Conservation (phyloP, 1,284 basidiomycete genomes). For the Cystobasidiaceae sp. region DNA sequence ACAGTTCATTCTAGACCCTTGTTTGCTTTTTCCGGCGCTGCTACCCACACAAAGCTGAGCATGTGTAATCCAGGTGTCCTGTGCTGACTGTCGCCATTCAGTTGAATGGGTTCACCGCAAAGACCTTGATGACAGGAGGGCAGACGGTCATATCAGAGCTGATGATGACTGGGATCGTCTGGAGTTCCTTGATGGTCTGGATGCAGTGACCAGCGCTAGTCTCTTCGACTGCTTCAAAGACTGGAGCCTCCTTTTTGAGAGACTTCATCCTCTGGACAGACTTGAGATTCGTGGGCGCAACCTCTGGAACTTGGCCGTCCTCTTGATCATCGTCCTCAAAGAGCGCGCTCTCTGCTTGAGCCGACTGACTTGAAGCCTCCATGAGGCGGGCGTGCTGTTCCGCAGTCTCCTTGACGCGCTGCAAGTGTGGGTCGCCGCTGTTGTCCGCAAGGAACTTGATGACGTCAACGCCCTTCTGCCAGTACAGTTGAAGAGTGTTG, state of each 20-base stretch:
- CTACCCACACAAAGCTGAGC: too few relatives aligned
- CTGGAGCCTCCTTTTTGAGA: slow-evolving; percentile 57
- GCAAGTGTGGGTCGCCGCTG: slow-evolving; percentile 58
- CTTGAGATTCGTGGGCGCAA: not conserved
- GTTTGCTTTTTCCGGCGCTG: too few relatives aligned
- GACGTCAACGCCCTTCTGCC: slow-evolving; percentile 60
- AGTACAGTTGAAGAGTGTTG: slow-evolving; percentile 79
- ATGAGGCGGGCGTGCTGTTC: slow-evolving; percentile 88
- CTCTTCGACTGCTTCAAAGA: slow-evolving; percentile 72
- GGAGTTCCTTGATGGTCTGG: slow-evolving; percentile 76
- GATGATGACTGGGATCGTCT: slow-evolving; percentile 75
- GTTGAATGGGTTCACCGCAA: slow-evolving; percentile 25
- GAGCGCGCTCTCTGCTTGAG: slow-evolving; percentile 75
- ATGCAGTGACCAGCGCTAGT: slow-evolving; percentile 74
- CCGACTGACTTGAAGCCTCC: slow-evolving; percentile 78
- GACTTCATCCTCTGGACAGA: slow-evolving; percentile 19
- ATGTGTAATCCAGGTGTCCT: too few relatives aligned
- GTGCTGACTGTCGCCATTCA: not conserved
- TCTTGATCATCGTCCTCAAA: slow-evolving; percentile 74
- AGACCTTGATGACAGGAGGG: slow-evolving; percentile 71
- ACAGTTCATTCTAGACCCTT: too few relatives aligned
- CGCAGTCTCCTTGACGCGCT: slow-evolving; percentile 50
- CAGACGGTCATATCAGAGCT: slow-evolving; percentile 89
- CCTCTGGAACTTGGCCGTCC: slow-evolving; percentile 30
- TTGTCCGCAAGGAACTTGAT: slow-evolving; percentile 90